These are phyloP conservation scores for Cordia subcordata DNA, from an alignment of 257 asterid genomes.

Conservation along the genomic window DNA sequence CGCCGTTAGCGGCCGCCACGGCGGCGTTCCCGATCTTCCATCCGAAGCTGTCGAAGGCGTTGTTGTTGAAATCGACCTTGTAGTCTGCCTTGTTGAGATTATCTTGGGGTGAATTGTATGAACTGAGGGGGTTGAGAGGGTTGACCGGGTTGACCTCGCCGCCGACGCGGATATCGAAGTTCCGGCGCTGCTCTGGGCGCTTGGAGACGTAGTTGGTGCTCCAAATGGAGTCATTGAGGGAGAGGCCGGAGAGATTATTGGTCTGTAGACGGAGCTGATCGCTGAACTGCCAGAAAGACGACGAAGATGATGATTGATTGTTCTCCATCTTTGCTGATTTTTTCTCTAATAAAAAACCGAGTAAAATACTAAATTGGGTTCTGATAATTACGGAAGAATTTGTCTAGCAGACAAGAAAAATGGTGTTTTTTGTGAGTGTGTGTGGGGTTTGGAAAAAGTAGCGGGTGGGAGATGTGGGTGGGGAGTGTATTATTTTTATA, in stretches of 20 bases:
- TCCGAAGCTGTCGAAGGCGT: slow-evolving; percentile 33
- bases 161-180: slow-evolving; percentile 70
- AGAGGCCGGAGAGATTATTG: slow-evolving; percentile 50
- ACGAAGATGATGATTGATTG: slow-evolving; percentile 36
- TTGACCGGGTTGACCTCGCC: slow-evolving; percentile 29
- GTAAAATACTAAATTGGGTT: no score
- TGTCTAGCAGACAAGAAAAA: background rate
- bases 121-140: slow-evolving; percentile 8
- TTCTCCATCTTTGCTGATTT: slow-evolving; percentile 43
- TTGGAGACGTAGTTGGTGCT: slow-evolving; percentile 55
- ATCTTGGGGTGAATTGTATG: background rate
- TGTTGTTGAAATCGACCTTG: slow-evolving; percentile 15
- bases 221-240: slow-evolving; percentile 92
- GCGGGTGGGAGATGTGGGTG: slow-evolving; percentile 1
- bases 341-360: no score
- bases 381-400: no score
- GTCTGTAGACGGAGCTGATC: slow-evolving; percentile 82
- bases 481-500: background rate
- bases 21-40: slow-evolving; percentile 39
- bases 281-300: slow-evolving; percentile 86
- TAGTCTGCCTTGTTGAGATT: background rate
- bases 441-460: background rate
- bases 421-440: background rate
- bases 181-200: slow-evolving; percentile 66
- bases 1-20: slow-evolving; percentile 16